Percentiles rank a stretch among this genome's conserved stretches.
phyloP scores from a whole-genome alignment of 2,329 filamentous ascomycete genomes.

The Pseudopyricularia cyperi region DNA sequence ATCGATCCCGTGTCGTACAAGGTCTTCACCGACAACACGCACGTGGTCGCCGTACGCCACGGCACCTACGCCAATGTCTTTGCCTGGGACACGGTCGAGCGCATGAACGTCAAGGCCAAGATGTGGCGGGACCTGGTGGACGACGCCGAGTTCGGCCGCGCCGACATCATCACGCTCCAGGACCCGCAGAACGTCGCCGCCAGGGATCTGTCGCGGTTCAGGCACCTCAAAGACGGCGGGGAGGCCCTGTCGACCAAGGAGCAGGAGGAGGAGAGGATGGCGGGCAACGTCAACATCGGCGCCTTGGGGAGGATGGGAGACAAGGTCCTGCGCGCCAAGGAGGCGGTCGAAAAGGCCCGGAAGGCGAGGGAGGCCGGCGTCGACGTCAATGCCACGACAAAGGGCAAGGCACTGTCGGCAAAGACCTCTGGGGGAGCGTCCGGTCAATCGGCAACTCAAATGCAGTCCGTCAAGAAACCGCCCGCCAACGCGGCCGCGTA shows the following conservation, averaged over 20 bases:
- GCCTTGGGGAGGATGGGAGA: slow-evolving; percentile 66
- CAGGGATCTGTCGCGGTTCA: slow-evolving; percentile 76
- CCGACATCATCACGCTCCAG: slow-evolving; percentile 90
- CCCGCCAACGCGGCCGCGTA: slow-evolving; percentile 73
- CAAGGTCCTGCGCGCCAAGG: slow-evolving; percentile 84
- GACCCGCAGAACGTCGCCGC: slow-evolving; percentile 83
- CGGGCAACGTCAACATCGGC: slow-evolving; percentile 61
- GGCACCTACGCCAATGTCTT: slow-evolving; percentile 87
- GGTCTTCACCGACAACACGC: slow-evolving; percentile 94
- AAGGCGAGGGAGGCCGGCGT: slow-evolving; percentile 52
- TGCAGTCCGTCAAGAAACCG: slow-evolving; percentile 31
- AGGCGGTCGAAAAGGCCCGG: slow-evolving; percentile 83
- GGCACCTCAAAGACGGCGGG: slow-evolving; percentile 74
- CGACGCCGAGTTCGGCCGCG: slow-evolving; percentile 73
- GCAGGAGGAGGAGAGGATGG: slow-evolving; percentile 53
- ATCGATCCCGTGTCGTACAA: slow-evolving; percentile 97
- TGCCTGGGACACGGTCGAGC: slow-evolving; percentile 87
- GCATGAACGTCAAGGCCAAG: slow-evolving; percentile 93
- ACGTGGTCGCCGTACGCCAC: slow-evolving; percentile 77
- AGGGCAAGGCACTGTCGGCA: slow-evolving; percentile 21
- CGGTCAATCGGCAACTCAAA: slow-evolving; percentile 14
- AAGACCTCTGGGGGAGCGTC: slow-evolving; percentile 1
- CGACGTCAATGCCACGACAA: slow-evolving; percentile 40
- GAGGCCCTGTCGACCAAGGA: slow-evolving; percentile 54
- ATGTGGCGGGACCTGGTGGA: slow-evolving; percentile 87